These are phyloP conservation scores for Bruguiera sexangula DNA, from an alignment of 345 rosid species.

Conservation along the genomic window DNA sequence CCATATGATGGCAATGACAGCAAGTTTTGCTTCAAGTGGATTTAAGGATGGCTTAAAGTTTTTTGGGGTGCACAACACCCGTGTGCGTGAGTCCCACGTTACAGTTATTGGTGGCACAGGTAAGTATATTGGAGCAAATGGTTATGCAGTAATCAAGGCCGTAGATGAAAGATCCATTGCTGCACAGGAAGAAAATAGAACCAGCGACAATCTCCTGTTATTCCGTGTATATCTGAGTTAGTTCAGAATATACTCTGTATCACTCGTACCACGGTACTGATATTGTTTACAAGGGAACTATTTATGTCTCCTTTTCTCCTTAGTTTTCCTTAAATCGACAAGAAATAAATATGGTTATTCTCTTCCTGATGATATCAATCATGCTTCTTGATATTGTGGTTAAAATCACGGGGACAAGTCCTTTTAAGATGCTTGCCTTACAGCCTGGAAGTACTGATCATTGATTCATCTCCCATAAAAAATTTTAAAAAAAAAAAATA, in stretches of 20 bases:
- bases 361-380: too few species aligned
- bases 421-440: too few species aligned
- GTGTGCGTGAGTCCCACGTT: conserved; percentile 40
- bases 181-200: conserved; percentile 6
- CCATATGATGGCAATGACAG: conserved; percentile 55
- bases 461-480: too few species aligned
- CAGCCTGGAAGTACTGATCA: too few species aligned
- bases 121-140: conserved; percentile 43
- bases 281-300: too few species aligned
- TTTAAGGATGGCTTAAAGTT: conserved; percentile 43
- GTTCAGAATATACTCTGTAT: background rate
- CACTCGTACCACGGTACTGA: too few species aligned
- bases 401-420: too few species aligned
- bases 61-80: conserved; percentile 41
- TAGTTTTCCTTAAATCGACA: too few species aligned
- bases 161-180: conserved; percentile 3
- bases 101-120: conserved; percentile 57
- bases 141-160: conserved; percentile 45
- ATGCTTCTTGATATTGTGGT: too few species aligned
- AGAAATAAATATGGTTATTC: too few species aligned
- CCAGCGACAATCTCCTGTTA: conserved; percentile 16
- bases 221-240: conserved; percentile 42
- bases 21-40: conserved; percentile 15
- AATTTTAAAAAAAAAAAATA: too few species aligned
- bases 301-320: too few species aligned